Evolutionary conservation across 257 asterid species (phyloP).

Genomic region (Penstemon davidsonii): DNA sequence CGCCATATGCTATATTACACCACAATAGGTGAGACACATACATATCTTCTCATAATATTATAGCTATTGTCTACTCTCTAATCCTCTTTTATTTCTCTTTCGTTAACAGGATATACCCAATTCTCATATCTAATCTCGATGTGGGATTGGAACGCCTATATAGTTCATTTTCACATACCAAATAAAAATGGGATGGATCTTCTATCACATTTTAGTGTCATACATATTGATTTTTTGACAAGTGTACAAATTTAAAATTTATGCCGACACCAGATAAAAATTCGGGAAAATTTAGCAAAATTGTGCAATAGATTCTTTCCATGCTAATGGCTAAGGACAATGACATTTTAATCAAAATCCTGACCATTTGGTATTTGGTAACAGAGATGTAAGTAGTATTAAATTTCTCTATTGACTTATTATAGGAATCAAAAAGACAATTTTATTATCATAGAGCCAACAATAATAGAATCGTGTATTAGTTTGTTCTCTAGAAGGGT

Average conservation of each 20-base stretch:
- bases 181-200: too few relatives aligned
- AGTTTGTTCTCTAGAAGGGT: neutral
- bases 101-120: neutral
- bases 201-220: too few relatives aligned
- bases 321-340: too few relatives aligned
- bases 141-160: neutral
- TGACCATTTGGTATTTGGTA: neutral
- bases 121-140: neutral
- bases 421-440: neutral
- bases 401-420: neutral
- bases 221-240: too few relatives aligned
- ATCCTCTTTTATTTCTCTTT: neutral
- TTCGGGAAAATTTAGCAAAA: too few relatives aligned
- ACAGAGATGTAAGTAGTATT: neutral
- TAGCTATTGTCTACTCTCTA: too few relatives aligned
- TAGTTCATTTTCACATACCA: too few relatives aligned
- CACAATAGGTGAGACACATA: constrained; percentile 7
- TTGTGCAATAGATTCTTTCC: too few relatives aligned
- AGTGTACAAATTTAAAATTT: too few relatives aligned
- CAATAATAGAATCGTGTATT: neutral
- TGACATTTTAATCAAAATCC: too few relatives aligned
- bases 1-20: neutral
- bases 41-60: neutral
- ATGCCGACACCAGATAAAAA: too few relatives aligned
- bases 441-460: neutral